Evolutionary conservation across 2,329 filamentous ascomycete genomes (phyloP).

Genomic region (Fusarium sp.): DNA sequence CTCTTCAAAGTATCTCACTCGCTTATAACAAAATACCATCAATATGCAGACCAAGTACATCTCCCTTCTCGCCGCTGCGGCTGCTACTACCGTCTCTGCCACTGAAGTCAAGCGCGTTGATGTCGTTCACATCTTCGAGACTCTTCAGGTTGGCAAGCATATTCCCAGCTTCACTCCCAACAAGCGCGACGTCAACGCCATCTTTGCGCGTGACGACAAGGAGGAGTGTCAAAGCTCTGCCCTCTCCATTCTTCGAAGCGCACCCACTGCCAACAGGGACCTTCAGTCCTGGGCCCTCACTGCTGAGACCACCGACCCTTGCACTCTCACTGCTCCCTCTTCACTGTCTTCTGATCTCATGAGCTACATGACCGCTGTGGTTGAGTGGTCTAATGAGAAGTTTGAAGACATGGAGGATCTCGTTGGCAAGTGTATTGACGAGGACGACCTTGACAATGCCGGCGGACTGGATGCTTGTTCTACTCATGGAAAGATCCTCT

Average conservation of each 20-base stretch:
- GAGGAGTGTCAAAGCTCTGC: slow-evolving; percentile 20
- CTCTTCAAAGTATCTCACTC: neutral
- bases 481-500: slow-evolving; percentile 12
- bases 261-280: slow-evolving; percentile 4
- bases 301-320: slow-evolving; percentile 8
- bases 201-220: slow-evolving; percentile 14
- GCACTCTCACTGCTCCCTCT: slow-evolving; percentile 21
- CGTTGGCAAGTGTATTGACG: slow-evolving; percentile 7
- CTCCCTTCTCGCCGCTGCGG: slow-evolving; percentile 22
- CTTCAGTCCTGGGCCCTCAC: neutral
- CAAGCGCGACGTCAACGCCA: slow-evolving; percentile 26
- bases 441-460: neutral
- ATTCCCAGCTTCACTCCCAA: slow-evolving; percentile 16
- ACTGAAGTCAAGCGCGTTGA: slow-evolving; percentile 14
- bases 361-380: slow-evolving; percentile 25
- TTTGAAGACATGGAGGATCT: slow-evolving; percentile 6
- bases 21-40: neutral
- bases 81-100: slow-evolving; percentile 13
- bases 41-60: slow-evolving; percentile 25
- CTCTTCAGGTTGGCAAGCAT: slow-evolving; percentile 26
- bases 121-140: slow-evolving; percentile 32
- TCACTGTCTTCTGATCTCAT: slow-evolving; percentile 23
- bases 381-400: slow-evolving; percentile 8
- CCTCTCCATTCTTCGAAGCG: slow-evolving; percentile 1
- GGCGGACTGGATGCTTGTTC: neutral